These are phyloP conservation scores for Talaromyces rugulosus DNA, from an alignment of 2,329 filamentous ascomycete genomes.

Conservation along the genomic window DNA sequence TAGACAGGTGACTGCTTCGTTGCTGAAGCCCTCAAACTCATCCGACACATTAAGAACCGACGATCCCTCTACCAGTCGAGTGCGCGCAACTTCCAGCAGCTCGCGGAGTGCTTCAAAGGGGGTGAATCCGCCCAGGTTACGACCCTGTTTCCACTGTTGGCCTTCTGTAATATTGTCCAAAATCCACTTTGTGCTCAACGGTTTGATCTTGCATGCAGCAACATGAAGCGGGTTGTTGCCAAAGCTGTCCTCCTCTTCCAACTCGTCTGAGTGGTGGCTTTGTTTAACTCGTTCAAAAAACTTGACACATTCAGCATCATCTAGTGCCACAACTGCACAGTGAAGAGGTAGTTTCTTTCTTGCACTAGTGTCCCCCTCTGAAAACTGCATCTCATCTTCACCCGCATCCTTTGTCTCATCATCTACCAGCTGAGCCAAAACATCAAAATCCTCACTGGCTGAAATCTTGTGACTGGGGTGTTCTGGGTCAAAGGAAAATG, in stretches of 20 bases:
- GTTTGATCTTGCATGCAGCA: not conserved
- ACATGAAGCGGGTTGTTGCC: not conserved
- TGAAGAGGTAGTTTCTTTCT: not conserved
- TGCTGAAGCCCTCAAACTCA: not conserved
- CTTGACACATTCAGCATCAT: not conserved
- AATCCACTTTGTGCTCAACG: not conserved
- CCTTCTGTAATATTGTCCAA: not conserved
- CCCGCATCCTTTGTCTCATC: not conserved
- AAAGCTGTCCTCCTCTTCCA: not conserved
- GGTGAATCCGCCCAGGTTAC: not conserved
- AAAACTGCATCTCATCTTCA: not conserved
- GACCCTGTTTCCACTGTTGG: not conserved
- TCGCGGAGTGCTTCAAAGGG: not conserved
- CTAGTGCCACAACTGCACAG: not conserved
- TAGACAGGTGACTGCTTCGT: not conserved
- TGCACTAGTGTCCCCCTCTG: not conserved
- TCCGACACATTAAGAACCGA: not conserved
- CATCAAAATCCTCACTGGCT: not conserved
- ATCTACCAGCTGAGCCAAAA: not conserved
- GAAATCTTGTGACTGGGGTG: not conserved
- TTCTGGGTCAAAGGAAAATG: not conserved
- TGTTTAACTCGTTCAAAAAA: not conserved
- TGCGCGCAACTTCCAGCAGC: not conserved
- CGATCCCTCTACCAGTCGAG: not conserved
- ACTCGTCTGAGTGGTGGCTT: not conserved